Evolutionary conservation across 2,329 filamentous ascomycete species (phyloP).

Genomic region (Chaetomiaceae sp.): DNA sequence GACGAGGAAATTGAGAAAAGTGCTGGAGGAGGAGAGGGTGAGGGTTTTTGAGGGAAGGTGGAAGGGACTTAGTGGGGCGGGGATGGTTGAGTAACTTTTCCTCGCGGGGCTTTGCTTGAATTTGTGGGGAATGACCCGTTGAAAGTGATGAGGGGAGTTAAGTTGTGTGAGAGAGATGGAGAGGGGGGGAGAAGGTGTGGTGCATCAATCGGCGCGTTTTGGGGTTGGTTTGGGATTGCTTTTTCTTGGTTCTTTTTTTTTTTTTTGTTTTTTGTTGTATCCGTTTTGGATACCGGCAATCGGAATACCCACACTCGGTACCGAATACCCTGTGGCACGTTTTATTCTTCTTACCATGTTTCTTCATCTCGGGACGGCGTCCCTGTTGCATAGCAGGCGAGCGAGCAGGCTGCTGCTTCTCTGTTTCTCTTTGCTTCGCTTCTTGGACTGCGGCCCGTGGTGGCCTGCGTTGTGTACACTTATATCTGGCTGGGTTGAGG

Average conservation of each 20-base stretch:
- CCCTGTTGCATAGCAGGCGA: background rate
- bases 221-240: background rate
- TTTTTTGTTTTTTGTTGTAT: background rate
- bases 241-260: background rate
- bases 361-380: too few relatives aligned
- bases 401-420: background rate
- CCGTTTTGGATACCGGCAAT: too few relatives aligned
- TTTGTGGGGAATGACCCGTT: too few relatives aligned
- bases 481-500: too few relatives aligned
- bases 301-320: background rate
- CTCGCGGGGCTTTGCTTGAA: too few relatives aligned
- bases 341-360: background rate
- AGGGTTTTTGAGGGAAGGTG: constrained; percentile 45
- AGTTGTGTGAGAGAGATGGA: background rate
- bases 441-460: background rate
- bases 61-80: constrained; percentile 24
- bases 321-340: background rate
- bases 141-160: constrained; percentile 2
- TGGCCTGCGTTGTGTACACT: background rate
- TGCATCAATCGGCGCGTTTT: background rate
- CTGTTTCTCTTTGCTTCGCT: background rate
- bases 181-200: background rate
- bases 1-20: constrained; percentile 64
- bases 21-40: constrained; percentile 62
- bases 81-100: too few relatives aligned